These are phyloP conservation scores for Boletus speciosus DNA, from an alignment of 768 basidiomycete genomes.

Conservation along the genomic window DNA sequence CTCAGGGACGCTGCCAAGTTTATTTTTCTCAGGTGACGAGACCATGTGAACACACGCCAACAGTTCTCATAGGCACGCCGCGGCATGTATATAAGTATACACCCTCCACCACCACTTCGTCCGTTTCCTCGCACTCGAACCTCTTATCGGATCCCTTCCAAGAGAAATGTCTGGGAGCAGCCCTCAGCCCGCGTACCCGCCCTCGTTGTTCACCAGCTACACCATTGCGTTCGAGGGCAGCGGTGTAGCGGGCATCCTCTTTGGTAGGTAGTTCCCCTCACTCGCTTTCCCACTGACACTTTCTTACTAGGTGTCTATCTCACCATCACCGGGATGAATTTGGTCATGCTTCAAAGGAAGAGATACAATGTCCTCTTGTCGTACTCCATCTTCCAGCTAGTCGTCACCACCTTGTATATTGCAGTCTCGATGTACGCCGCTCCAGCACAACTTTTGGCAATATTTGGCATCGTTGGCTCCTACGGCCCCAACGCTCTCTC, in stretches of 20 bases:
- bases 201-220: conserved; percentile 13
- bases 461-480: conserved; percentile 9
- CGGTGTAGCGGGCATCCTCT: conserved; percentile 19
- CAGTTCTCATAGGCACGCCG: neutral
- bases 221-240: conserved; percentile 23
- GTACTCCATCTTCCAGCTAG: conserved; percentile 14
- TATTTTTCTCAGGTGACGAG: no score
- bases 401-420: conserved; percentile 18
- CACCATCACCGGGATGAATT: conserved; percentile 8
- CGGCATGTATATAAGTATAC: conserved; percentile 8
- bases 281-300: neutral
- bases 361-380: conserved; percentile 13
- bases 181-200: conserved; percentile 8
- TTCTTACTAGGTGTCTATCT: conserved; percentile 13
- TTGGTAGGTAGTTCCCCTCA: conserved; percentile 1
- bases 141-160: neutral
- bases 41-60: neutral
- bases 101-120: neutral
- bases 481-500: conserved; percentile 11
- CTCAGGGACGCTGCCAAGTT: no score
- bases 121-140: neutral
- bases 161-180: conserved; percentile 13
- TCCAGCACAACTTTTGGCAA: conserved; percentile 7
- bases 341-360: conserved; percentile 14
- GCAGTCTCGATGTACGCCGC: conserved; percentile 18